Evolutionary conservation across 1,284 basidiomycete species (phyloP).

Genomic region (Paramarasmius palmivorus): DNA sequence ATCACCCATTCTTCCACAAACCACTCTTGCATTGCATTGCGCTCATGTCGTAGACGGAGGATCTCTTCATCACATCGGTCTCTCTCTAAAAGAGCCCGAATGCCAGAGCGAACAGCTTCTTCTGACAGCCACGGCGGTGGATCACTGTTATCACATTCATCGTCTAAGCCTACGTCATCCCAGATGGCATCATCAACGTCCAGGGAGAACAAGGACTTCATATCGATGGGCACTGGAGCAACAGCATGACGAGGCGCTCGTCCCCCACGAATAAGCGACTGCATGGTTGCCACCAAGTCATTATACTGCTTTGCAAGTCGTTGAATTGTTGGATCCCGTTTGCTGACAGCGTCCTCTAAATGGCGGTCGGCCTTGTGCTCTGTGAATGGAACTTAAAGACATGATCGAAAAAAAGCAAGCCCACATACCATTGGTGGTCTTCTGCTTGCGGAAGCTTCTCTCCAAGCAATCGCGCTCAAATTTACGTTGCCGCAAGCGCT

Average conservation of each 20-base stretch:
- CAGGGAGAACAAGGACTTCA: slow-evolving; percentile 14
- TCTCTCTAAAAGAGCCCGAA: slow-evolving; percentile 1
- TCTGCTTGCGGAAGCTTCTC: not conserved
- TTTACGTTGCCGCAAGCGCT: not conserved
- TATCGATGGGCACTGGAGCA: slow-evolving; percentile 10
- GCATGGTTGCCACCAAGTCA: not conserved
- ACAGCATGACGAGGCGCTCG: slow-evolving; percentile 17
- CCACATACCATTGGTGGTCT: no score
- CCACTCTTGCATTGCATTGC: slow-evolving; percentile 1
- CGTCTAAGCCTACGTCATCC: slow-evolving; percentile 19
- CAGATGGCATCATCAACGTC: slow-evolving; percentile 24
- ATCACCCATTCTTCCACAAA: slow-evolving; percentile 6
- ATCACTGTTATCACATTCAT: slow-evolving; percentile 3
- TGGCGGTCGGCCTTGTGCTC: slow-evolving; percentile 1
- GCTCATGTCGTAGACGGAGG: not conserved
- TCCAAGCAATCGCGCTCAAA: slow-evolving; percentile 6
- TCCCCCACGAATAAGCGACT: slow-evolving; percentile 2
- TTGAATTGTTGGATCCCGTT: slow-evolving; percentile 7
- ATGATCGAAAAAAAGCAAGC: no score
- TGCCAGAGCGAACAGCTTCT: slow-evolving; percentile 4
- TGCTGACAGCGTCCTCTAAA: not conserved
- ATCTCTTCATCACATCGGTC: slow-evolving; percentile 13
- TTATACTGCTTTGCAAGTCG: slow-evolving; percentile 4
- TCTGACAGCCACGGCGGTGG: slow-evolving; percentile 7
- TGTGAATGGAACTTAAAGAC: no score